Evolutionary conservation across 2,329 filamentous ascomycete genomes (phyloP), one percentile per base, ranked within the genome.

Genomic region (Botrytis paeoniae): DNA sequence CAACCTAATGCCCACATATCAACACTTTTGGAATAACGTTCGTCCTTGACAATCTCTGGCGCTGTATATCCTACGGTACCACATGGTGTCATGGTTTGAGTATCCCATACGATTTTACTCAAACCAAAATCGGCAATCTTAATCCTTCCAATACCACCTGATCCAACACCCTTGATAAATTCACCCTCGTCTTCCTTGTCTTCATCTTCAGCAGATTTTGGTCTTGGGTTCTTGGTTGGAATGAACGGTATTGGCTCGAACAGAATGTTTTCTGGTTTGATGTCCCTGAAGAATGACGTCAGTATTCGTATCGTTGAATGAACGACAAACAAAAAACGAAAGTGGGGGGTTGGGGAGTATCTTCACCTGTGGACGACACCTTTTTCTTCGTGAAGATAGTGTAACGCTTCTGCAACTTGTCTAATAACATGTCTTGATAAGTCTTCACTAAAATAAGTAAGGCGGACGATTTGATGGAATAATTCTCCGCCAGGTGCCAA

Each of bases 1-100:
- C 96, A 99, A 22, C 96, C 96, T 45, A 99, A 84, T 5, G 96
- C 96, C 96, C 96, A 99, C 96, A 99, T 99, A 80, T 99, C 96
- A 63, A 99, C 96, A 69, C 94, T 97, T 86, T 98, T 99, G 54
- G 95, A 98, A 83, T 99, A 99, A 35, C 95, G 90, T 84, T 99
- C 96, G 83, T 99, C 96, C 84, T 98, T 98, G 81, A 99, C 96
- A 75, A 99, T 99, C 81, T 99, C 96, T 12, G 96, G 96, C 5
- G 96, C 96, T 6, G 96, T 98, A 84, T 99, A 99, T 61, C 96
- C 96, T 73, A 98, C 96, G 0, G 96, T 99, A 73, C 96, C 96
- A 82, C 96, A 99, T n/a, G 96, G 96, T 4, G 96, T 99, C 93
- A 98, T 98, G 16, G 96, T 99, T 81, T 97, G 93, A 78, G 90